Evolutionary conservation across 768 basidiomycete species (phyloP).

Genomic region (Xerocomus potaroensis): DNA sequence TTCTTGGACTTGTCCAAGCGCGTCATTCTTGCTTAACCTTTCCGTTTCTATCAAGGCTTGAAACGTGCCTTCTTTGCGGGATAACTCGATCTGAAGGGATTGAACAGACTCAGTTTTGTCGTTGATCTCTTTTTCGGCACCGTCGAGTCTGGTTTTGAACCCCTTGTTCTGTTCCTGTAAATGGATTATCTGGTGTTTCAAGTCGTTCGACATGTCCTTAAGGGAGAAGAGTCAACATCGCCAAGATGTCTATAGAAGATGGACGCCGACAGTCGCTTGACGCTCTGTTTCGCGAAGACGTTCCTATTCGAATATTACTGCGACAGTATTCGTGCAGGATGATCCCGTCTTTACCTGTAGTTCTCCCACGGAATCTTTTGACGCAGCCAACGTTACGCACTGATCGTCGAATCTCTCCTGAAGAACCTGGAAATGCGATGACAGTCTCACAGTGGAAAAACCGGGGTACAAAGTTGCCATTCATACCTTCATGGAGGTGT

Average conservation of each 20-base stretch:
- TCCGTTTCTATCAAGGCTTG: constrained; percentile 24
- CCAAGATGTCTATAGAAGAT: neutral
- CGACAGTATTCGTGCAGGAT: neutral
- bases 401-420: constrained; percentile 63
- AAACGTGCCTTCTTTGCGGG: constrained; percentile 24
- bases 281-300: constrained; percentile 18
- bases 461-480: neutral
- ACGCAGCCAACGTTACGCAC: constrained; percentile 45
- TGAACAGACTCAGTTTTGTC: constrained; percentile 11
- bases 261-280: constrained; percentile 14
- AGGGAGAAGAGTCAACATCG: neutral
- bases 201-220: constrained; percentile 17
- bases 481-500: constrained; percentile 23
- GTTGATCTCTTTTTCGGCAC: constrained; percentile 4
- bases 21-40: constrained; percentile 18
- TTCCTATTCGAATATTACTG: constrained; percentile 14
- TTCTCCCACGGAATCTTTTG: constrained; percentile 53
- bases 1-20: constrained; percentile 14
- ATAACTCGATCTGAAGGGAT: constrained; percentile 20
- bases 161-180: constrained; percentile 22
- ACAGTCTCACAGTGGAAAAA: neutral
- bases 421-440: constrained; percentile 33
- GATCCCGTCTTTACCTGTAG: constrained; percentile 35
- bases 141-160: constrained; percentile 15
- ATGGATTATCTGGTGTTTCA: constrained; percentile 12